These are phyloP conservation scores for Ilyonectria robusta DNA, from an alignment of 2,329 filamentous ascomycete genomes.

Conservation along the genomic window DNA sequence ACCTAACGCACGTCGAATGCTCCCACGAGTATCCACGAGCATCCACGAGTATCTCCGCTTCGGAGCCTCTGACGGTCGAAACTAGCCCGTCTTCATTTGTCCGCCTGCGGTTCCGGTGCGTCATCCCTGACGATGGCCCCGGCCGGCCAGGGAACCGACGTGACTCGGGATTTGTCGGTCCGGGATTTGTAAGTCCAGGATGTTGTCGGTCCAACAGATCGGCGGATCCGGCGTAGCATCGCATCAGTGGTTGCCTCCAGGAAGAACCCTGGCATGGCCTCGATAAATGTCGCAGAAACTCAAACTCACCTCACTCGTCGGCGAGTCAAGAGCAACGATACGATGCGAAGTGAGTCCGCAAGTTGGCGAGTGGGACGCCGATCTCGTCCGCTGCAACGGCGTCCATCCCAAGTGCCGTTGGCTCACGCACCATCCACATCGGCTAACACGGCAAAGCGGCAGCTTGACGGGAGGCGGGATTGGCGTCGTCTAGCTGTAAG, in stretches of 20 bases:
- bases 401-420: conserved; percentile 1
- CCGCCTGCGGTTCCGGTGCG: background rate
- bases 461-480: background rate
- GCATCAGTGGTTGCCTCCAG: background rate
- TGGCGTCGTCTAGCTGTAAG: background rate
- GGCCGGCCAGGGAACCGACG: background rate
- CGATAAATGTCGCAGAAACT: conserved; percentile 2
- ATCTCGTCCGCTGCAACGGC: background rate
- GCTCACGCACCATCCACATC: background rate
- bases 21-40: background rate
- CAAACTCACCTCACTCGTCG: conserved; percentile 2
- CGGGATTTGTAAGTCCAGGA: too few relatives aligned
- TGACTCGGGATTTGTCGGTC: background rate
- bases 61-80: background rate
- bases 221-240: background rate
- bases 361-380: background rate
- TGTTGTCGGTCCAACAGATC: background rate
- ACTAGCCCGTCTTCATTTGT: background rate
- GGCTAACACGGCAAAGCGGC: conserved; percentile 6
- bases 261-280: background rate
- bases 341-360: background rate
- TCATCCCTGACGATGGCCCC: background rate
- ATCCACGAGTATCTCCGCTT: conserved; percentile 1
- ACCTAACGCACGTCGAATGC: background rate
- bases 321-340: background rate